A percentile compares a stretch with the other conserved stretches of the same genome.
Conservation (phyloP, 2,329 filamentous ascomycete genomes). For the Byssothecium circinans region DNA sequence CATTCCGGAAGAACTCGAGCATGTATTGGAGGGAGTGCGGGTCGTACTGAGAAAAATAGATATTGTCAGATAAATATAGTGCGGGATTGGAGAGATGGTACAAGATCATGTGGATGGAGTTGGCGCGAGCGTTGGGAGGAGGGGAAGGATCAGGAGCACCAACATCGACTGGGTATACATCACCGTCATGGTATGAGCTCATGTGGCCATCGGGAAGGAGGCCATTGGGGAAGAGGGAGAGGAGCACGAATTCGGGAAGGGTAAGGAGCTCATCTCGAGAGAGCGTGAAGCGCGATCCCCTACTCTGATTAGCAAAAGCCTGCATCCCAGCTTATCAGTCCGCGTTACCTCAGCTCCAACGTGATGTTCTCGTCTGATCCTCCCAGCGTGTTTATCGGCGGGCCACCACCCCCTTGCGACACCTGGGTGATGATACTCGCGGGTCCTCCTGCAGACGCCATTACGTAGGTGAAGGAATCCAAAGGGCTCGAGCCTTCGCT, state of each 20-base stretch:
- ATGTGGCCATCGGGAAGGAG: slow-evolving; percentile 95
- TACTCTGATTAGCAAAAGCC: slow-evolving; percentile 44
- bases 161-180: slow-evolving; percentile 97
- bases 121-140: slow-evolving; percentile 28
- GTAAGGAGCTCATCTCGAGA: slow-evolving; percentile 94
- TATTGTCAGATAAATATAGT: slow-evolving; percentile 60
- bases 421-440: slow-evolving; percentile 99
- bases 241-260: slow-evolving; percentile 91
- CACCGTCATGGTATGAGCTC: slow-evolving; percentile 87
- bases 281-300: slow-evolving; percentile 89
- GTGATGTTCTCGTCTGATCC: slow-evolving; percentile 92
- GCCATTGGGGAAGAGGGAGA: slow-evolving; percentile 99
- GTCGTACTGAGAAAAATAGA: slow-evolving; percentile 76
- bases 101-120: slow-evolving; percentile 44
- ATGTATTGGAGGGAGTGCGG: slow-evolving; percentile 96
- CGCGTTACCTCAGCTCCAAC: slow-evolving; percentile 81
- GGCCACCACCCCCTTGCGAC: slow-evolving; percentile 73
- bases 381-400: slow-evolving; percentile 85
- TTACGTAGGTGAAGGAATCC: slow-evolving; percentile 90
- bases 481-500: slow-evolving; percentile 93
- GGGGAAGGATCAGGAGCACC: slow-evolving; percentile 51
- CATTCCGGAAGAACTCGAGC: slow-evolving; percentile 96
- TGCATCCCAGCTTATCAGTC: background rate
- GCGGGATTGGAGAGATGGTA: slow-evolving; percentile 47
- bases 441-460: slow-evolving; percentile 95